A percentile compares a stretch with the other conserved stretches of the same genome.
phyloP scores from a whole-genome alignment of 1,139 yeast species.

The Hyphopichia fennica region DNA sequence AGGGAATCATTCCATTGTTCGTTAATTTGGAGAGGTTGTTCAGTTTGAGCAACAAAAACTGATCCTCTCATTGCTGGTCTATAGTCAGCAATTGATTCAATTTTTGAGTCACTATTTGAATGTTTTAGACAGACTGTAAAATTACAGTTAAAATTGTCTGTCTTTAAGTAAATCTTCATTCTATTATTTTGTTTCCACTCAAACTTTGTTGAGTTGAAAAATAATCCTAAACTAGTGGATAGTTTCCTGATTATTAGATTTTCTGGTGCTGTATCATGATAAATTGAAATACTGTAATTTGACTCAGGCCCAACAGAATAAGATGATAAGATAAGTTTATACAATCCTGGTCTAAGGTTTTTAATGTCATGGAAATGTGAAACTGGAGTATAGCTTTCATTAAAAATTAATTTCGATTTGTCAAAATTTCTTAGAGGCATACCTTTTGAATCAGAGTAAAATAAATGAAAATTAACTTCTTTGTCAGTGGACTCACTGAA shows the following conservation, averaged over 20 bases:
- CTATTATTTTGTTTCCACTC: slow-evolving; percentile 43
- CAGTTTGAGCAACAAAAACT: slow-evolving; percentile 32
- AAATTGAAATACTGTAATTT: slow-evolving; percentile 15
- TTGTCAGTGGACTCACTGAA: slow-evolving; percentile 20
- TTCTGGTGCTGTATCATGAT: slow-evolving; percentile 10
- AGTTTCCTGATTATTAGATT: slow-evolving; percentile 18
- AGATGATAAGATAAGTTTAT: slow-evolving; percentile 35
- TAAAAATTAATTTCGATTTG: slow-evolving; percentile 25
- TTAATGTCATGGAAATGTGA: slow-evolving; percentile 20
- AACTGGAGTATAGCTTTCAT: slow-evolving; percentile 25
- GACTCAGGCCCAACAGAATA: slow-evolving; percentile 17
- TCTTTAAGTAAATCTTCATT: slow-evolving; percentile 28
- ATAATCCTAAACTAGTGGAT: slow-evolving; percentile 37
- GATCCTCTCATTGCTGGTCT: slow-evolving; percentile 47
- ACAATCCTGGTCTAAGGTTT: slow-evolving; percentile 34
- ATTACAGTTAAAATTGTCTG: slow-evolving; percentile 18
- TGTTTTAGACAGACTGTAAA: slow-evolving; percentile 28
- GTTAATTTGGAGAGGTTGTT: slow-evolving; percentile 30
- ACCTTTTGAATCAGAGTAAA: slow-evolving; percentile 26
- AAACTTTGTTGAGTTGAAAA: slow-evolving; percentile 19
- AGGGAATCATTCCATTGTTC: slow-evolving; percentile 42
- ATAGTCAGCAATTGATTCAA: slow-evolving; percentile 24
- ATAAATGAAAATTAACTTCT: slow-evolving; percentile 43
- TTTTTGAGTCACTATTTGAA: slow-evolving; percentile 11
- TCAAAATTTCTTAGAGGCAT: slow-evolving; percentile 26